Base-by-base conservation (phyloP, 768 basidiomycete genomes). In the Pulveroboletus sp. region DNA sequence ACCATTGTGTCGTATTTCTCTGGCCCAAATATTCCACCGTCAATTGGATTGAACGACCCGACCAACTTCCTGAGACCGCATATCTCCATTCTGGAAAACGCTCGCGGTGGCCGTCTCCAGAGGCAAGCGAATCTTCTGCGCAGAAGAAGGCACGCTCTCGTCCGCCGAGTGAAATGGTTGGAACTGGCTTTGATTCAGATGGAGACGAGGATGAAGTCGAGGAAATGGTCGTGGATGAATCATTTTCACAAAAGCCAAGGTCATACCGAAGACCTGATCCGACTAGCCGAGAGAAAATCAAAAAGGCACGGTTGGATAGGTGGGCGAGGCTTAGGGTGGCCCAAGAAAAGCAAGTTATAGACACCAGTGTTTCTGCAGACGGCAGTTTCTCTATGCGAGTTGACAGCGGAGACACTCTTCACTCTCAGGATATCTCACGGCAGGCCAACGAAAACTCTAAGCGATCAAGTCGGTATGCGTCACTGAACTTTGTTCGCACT, bases 1-100 rank as follows among this genome's bases (percentile, higher is more conserved):
- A 90, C 56, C 76, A 79, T 21, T 91, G 88, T 60, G 66, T 70
- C 50, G 80, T 88, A 8, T 76, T 69, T 30, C 63, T 63, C 31
- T 67, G 69, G 46, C 76, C 78, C 8, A 65, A 70, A 41, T 60
- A 59, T 31, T 49, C 69, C 17, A 51, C 61, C 14, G 49, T 69
- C 31, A 53, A 45, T 38, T 54, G 50, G 53, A 48, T 59, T 31
- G 60, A 67, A 26, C 36, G 38, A 4, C 39, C 50, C 18, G 32
- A 44, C 45, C 54, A 51, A 46, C 47, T 27, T 9, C 33, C 31
- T 8, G 47, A 62, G 15, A 37, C 42, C 31, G 17, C 24, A 30
- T 49, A 57, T 40, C 28, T 52, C 8, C n/a, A 40, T 21, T 52
- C 63, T 4, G 52, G 52, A 40, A 71, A 70, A 39, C 71, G 67